Conservation (phyloP, 2,329 filamentous ascomycete species). For the Arthrocladium fulminans region DNA sequence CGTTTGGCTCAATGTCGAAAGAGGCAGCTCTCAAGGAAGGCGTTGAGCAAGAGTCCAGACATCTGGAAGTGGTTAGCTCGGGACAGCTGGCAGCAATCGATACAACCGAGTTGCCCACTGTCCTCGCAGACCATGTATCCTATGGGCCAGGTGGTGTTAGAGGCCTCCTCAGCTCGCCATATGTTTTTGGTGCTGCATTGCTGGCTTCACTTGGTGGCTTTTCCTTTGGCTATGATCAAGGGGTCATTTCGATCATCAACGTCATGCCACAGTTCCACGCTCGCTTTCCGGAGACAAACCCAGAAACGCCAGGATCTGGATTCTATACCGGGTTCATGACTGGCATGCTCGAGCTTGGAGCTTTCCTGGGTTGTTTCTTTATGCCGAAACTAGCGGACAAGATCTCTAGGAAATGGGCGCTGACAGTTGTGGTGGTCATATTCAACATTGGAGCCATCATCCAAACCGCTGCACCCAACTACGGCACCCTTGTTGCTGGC, state of each 20-base stretch:
- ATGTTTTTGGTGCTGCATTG: conserved; percentile 36
- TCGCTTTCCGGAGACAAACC: conserved; percentile 29
- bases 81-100: too few species aligned
- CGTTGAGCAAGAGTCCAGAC: too few species aligned
- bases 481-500: conserved; percentile 10
- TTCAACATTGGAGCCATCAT: conserved; percentile 40
- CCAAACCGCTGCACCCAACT: conserved; percentile 11
- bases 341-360: conserved; percentile 35
- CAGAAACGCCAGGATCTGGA: conserved; percentile 13
- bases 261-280: conserved; percentile 39
- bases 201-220: conserved; percentile 36
- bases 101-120: background rate
- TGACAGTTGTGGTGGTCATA: conserved; percentile 32
- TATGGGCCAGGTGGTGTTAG: conserved; percentile 27
- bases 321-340: conserved; percentile 35
- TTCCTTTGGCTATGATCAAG: conserved; percentile 38
- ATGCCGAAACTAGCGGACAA: background rate
- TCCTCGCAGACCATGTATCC: conserved; percentile 7
- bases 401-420: conserved; percentile 13
- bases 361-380: conserved; percentile 16
- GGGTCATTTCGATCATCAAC: conserved; percentile 37
- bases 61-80: too few species aligned
- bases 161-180: conserved; percentile 30
- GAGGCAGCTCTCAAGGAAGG: too few species aligned
- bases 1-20: too few species aligned